Conservation (phyloP, 2,329 filamentous ascomycete species). For the Aspergillus neotritici region DNA sequence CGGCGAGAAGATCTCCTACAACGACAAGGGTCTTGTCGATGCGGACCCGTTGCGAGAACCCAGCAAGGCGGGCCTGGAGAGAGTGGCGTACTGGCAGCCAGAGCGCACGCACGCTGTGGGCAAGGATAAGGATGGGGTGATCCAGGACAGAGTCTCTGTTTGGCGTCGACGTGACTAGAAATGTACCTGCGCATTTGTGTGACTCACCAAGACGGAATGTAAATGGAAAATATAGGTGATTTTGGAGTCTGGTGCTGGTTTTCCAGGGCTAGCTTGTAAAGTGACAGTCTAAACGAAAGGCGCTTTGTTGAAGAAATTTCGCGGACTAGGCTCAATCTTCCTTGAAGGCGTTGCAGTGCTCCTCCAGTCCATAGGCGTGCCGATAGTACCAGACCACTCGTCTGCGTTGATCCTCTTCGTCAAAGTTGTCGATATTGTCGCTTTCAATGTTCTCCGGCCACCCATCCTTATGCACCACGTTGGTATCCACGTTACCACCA, state of each 20-base stretch:
- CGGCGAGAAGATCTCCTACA: constrained; percentile 61
- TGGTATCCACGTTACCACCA: no score
- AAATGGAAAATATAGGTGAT: background rate
- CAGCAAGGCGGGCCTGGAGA: constrained; percentile 34
- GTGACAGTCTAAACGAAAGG: background rate
- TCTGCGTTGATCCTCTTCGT: no score
- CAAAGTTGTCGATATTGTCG: no score
- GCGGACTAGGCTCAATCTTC: no score
- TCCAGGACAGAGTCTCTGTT: constrained; percentile 38
- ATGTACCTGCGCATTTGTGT: constrained; percentile 5
- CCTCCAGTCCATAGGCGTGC: no score
- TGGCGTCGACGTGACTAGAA: constrained; percentile 35
- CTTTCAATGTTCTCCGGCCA: no score
- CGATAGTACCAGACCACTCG: no score
- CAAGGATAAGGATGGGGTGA: constrained; percentile 37
- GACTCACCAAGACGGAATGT: background rate
- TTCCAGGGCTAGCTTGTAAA: background rate
- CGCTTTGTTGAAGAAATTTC: background rate
- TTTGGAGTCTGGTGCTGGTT: constrained; percentile 1
- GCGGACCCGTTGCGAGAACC: constrained; percentile 43
- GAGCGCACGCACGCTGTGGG: constrained; percentile 52
- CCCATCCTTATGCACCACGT: no score
- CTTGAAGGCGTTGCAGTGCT: no score
- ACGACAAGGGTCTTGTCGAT: constrained; percentile 47
- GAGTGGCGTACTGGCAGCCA: constrained; percentile 52